Evolutionary conservation across 495 filamentous ascomycete genomes (phyloP).

Genomic region (Penicillium goetzii): DNA sequence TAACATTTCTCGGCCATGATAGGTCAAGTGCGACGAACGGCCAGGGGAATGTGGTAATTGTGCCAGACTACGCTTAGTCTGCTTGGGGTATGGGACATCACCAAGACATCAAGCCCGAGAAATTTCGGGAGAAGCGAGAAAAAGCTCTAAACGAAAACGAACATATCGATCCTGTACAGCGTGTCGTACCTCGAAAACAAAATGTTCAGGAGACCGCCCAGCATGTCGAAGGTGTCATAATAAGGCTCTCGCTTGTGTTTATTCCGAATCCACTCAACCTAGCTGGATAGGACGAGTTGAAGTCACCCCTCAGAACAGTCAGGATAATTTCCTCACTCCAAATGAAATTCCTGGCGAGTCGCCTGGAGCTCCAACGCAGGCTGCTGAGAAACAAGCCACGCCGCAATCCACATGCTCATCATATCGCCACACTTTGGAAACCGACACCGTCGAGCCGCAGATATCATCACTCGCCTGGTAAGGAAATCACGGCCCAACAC

Average conservation of each 20-base stretch:
- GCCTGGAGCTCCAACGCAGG: conserved; percentile 1
- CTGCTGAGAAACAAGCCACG: neutral
- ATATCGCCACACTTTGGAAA: neutral
- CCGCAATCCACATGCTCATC: conserved; percentile 11
- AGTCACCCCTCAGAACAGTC: neutral
- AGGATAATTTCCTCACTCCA: neutral
- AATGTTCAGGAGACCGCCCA: conserved; percentile 42
- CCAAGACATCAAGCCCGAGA: conserved; percentile 8
- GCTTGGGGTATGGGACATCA: conserved; percentile 28
- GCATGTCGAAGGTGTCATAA: conserved; percentile 34
- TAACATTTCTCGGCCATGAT: conserved; percentile 2
- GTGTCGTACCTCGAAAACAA: conserved; percentile 38
- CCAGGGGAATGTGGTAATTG: conserved; percentile 36
- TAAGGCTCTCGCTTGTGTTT: conserved; percentile 32
- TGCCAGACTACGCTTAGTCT: conserved; percentile 30
- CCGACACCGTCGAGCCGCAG: conserved; percentile 4
- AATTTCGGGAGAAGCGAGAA: neutral
- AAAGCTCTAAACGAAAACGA: conserved; percentile 28
- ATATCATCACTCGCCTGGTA: conserved; percentile 18
- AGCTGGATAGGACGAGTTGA: conserved; percentile 33
- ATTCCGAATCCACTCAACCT: conserved; percentile 35
- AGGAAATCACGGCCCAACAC: too few relatives aligned
- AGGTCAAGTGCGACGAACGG: conserved; percentile 40
- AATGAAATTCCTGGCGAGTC: neutral
- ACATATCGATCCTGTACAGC: conserved; percentile 41